A percentile compares a stretch with the other conserved stretches of the same genome.
phyloP scores from a whole-genome alignment of 306 rosid species.

The Ziziphus jujuba region DNA sequence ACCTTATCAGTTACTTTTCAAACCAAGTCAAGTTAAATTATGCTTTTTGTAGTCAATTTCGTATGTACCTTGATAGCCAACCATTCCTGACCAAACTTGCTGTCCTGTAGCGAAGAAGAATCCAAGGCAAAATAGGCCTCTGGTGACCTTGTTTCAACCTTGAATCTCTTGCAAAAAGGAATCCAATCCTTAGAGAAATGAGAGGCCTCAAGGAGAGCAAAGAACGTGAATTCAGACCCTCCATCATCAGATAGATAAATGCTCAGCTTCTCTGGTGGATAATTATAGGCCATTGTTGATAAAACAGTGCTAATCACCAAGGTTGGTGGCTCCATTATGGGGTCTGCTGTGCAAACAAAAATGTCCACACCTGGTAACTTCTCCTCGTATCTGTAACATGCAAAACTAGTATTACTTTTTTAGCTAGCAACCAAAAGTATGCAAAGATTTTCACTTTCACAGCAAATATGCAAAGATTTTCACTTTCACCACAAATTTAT shows the following conservation, averaged over 20 bases:
- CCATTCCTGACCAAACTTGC: slow-evolving; percentile 26
- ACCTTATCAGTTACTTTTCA: too few relatives aligned
- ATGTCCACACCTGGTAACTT: slow-evolving; percentile 52
- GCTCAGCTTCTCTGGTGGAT: slow-evolving; percentile 54
- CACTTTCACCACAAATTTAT: too few relatives aligned
- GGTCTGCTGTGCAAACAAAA: slow-evolving; percentile 80
- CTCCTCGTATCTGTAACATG: slow-evolving; percentile 41
- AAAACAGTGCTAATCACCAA: slow-evolving; percentile 68
- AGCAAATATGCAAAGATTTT: too few relatives aligned
- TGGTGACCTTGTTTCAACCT: slow-evolving; percentile 55
- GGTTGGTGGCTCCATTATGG: slow-evolving; percentile 57
- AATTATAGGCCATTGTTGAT: slow-evolving; percentile 52
- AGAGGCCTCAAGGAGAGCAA: slow-evolving; percentile 59
- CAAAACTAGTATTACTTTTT: background rate
- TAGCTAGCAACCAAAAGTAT: too few relatives aligned
- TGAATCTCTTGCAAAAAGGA: slow-evolving; percentile 61
- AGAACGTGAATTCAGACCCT: slow-evolving; percentile 61
- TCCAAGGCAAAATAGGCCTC: slow-evolving; percentile 49
- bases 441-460: too few relatives aligned
- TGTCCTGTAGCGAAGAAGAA: background rate
- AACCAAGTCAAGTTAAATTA: background rate
- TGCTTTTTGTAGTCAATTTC: background rate
- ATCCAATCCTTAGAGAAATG: slow-evolving; percentile 57
- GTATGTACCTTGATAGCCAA: slow-evolving; percentile 41
- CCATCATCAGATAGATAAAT: slow-evolving; percentile 79